Percentiles rank a stretch among this genome's conserved stretches.
These are phyloP conservation scores for Byssochlamys sp. DNA, from an alignment of 2,329 filamentous ascomycete species.

Conservation along the genomic window DNA sequence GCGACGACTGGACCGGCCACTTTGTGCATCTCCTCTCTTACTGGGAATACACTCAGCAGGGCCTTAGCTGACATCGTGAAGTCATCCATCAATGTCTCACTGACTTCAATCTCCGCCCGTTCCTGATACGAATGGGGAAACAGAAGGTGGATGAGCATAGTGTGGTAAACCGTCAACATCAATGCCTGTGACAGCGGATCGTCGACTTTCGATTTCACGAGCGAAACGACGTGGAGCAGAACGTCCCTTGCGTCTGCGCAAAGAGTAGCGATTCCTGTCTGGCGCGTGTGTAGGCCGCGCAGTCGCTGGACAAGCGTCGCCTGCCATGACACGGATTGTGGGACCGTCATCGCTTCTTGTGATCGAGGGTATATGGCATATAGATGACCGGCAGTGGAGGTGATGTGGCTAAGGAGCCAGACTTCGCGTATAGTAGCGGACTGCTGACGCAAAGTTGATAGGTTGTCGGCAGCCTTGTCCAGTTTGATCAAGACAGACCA, in stretches of 20 bases:
- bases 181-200: slow-evolving; percentile 5
- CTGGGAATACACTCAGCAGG: slow-evolving; percentile 4
- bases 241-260: slow-evolving; percentile 8
- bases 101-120: slow-evolving; percentile 1
- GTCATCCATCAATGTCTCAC: slow-evolving; percentile 4
- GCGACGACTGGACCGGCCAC: slow-evolving; percentile 3
- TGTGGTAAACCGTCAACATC: slow-evolving; percentile 8
- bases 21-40: not conserved
- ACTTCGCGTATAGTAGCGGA: slow-evolving; percentile 9
- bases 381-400: slow-evolving; percentile 10
- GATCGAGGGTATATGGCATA: slow-evolving; percentile 9
- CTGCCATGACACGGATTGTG: slow-evolving; percentile 4
- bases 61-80: slow-evolving; percentile 5
- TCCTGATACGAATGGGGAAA: slow-evolving; percentile 6
- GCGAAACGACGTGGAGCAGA: slow-evolving; percentile 4
- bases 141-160: slow-evolving; percentile 9
- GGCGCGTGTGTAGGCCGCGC: slow-evolving; percentile 1
- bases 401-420: slow-evolving; percentile 12
- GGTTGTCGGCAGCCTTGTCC: slow-evolving; percentile 10
- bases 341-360: not conserved
- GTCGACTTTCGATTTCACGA: slow-evolving; percentile 3
- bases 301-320: slow-evolving; percentile 6
- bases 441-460: slow-evolving; percentile 11
- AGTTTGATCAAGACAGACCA: slow-evolving; percentile 10
- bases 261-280: slow-evolving; percentile 4